Conservation (phyloP, 345 rosid genomes). For the Gossypium rotundifolium region DNA sequence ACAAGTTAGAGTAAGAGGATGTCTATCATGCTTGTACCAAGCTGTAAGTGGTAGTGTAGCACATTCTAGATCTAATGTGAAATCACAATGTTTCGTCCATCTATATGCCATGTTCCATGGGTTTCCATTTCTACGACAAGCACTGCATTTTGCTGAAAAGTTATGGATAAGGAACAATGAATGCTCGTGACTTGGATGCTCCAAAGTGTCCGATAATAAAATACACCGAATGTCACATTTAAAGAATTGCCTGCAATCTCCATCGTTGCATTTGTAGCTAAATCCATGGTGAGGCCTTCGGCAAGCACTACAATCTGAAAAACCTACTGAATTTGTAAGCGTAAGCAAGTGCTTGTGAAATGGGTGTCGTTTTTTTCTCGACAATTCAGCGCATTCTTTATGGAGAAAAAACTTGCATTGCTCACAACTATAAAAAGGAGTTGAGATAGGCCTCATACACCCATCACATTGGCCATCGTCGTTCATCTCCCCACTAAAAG, state of each 20-base stretch:
- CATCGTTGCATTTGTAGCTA: neutral
- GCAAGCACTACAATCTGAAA: neutral
- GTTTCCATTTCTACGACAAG: neutral
- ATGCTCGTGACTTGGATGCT: neutral
- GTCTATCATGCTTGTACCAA: neutral
- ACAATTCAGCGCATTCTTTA: constrained; percentile 17
- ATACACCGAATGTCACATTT: neutral
- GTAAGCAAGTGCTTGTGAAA: constrained; percentile 8
- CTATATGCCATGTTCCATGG: too few species aligned
- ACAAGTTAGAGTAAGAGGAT: neutral
- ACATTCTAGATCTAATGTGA: neutral
- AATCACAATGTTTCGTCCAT: neutral
- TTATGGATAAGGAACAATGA: neutral
- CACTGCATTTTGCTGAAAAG: neutral
- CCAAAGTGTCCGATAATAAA: neutral
- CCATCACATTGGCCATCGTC: constrained; percentile 8
- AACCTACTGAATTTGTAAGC: neutral
- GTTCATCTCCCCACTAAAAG: neutral
- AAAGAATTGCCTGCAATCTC: neutral
- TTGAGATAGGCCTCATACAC: constrained; percentile 12
- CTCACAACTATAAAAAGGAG: constrained; percentile 7
- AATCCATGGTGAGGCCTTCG: neutral
- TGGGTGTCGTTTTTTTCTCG: constrained; percentile 4
- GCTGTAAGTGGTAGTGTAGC: neutral
- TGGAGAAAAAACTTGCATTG: constrained; percentile 17